Base-by-base conservation (phyloP, 768 basidiomycete species). In the Auricularia sp. region DNA sequence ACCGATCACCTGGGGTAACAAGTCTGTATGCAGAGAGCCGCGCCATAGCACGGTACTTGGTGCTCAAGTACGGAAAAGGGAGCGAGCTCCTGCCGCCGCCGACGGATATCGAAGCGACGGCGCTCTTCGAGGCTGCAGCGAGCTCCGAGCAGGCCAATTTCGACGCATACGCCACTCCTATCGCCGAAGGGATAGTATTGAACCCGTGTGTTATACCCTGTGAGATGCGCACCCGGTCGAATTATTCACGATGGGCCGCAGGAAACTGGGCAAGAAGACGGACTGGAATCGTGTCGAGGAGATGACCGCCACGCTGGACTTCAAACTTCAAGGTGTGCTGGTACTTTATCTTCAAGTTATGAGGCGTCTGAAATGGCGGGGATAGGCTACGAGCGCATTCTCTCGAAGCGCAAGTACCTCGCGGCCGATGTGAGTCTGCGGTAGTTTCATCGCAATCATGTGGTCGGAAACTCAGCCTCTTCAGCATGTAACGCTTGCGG, bases 21-120 rank as follows among this genome's bases (percentile, higher is more conserved):
- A 42, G 7, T 42, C 39, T 5, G 8, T 14, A 42, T 42, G 18
- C 53, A 54, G 56, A 87, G 69, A 80, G 80, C 47, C 82, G 85
- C 14, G 86, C 86, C 1, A 87, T 88, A 66, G 72, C 70, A 42
- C 80, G 83, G 14, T 90, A 88, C 71, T 69, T 88, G 68, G 80
- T 77, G 36, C 71, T 72, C 44, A 87, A 87, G 71, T 83, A 84
- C 68, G 70, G 79, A 5, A 64, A 65, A 60, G 79, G 56, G 10
- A 59, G 84, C 23, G 76, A 80, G 3, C 77, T 88, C 36, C 74
- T 85, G 35, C 87, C 87, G 18, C 62, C 62, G 53, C 64, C 72
- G 3, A 44, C 70, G 29, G 78, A 78, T 66, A 67, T 68, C 39
- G 70, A 74, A 69, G 74, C 73, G 10, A 61, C 70, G 7, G 83